phyloP scores from a whole-genome alignment of 768 basidiomycete genomes.

The Polyporus arcularius region DNA sequence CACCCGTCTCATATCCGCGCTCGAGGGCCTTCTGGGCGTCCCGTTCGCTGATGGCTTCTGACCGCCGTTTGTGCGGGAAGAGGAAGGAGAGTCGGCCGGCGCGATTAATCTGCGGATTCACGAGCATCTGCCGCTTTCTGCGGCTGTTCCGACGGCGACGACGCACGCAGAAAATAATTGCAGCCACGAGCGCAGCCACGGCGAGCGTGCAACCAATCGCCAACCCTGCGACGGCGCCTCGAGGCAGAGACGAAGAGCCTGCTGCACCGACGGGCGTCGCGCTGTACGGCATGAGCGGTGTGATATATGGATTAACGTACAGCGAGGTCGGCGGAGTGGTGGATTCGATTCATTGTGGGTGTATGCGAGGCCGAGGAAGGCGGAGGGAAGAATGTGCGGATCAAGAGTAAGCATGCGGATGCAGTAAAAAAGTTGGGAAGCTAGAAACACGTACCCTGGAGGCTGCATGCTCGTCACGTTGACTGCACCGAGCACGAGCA shows the following conservation, averaged over 20 bases:
- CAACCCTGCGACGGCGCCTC: conserved; percentile 69
- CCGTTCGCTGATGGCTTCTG: conserved; percentile 5
- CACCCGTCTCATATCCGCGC: not conserved
- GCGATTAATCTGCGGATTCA: conserved; percentile 27
- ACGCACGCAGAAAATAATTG: conserved; percentile 30
- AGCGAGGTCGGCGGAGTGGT: conserved; percentile 1
- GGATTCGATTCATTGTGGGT: not conserved
- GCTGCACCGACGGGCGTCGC: conserved; percentile 14
- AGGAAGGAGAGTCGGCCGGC: conserved; percentile 24
- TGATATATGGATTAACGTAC: not conserved
- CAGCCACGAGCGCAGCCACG: conserved; percentile 45
- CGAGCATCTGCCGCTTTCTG: conserved; percentile 30
- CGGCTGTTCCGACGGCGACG: conserved; percentile 39
- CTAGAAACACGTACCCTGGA: conserved; percentile 33
- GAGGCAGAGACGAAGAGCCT: conserved; percentile 30
- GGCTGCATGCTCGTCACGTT: conserved; percentile 45
- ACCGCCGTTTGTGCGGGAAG: conserved; percentile 9
- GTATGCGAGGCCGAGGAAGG: not conserved
- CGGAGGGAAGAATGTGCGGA: conserved; percentile 10
- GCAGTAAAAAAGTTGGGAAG: not conserved
- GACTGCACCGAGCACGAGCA: conserved; percentile 48
- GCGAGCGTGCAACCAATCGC: conserved; percentile 57
- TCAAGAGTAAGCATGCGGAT: not conserved
- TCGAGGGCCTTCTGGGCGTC: conserved; percentile 5
- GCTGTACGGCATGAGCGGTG: conserved; percentile 20